Conservation (phyloP, 805 yeast species). For the Sungouiella thailandica region DNA sequence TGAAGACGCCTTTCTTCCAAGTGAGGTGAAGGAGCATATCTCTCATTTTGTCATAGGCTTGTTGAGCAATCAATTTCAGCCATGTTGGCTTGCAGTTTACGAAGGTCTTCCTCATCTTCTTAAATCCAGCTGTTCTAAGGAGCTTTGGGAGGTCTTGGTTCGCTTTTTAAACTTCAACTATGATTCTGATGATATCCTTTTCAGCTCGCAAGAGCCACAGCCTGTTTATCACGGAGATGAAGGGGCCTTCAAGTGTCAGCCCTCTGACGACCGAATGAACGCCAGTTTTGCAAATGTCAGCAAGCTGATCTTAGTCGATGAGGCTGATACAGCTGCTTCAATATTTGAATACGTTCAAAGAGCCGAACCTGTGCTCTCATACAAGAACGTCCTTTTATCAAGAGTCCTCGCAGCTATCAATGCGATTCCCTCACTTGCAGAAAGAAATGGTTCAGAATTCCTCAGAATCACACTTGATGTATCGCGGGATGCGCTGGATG, state of each 20-base stretch:
- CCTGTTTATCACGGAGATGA: neutral
- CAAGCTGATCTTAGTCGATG: conserved; percentile 21
- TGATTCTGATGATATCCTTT: conserved; percentile 12
- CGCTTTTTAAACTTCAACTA: conserved; percentile 26
- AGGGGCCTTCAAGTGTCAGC: conserved; percentile 29
- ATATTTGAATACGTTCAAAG: conserved; percentile 33
- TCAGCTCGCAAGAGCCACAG: conserved; percentile 6
- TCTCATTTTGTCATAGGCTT: conserved; percentile 53
- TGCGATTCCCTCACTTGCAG: conserved; percentile 64
- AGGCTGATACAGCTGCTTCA: conserved; percentile 28
- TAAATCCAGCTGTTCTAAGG: conserved; percentile 21
- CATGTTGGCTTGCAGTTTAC: conserved; percentile 75
- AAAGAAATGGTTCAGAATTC: conserved; percentile 50
- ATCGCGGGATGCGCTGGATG: conserved; percentile 30
- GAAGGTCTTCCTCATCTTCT: conserved; percentile 52
- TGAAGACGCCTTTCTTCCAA: conserved; percentile 17
- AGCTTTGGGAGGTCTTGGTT: conserved; percentile 54
- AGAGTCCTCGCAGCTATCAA: conserved; percentile 55
- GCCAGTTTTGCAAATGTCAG: conserved; percentile 32
- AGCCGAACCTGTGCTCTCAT: conserved; percentile 31
- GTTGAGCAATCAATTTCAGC: conserved; percentile 70
- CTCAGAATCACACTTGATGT: conserved; percentile 46
- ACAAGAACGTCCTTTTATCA: conserved; percentile 45
- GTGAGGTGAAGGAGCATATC: conserved; percentile 15
- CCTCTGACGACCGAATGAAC: conserved; percentile 42